Conservation (phyloP, 192 early-diverging fungal genomes). For the Linnemannia hyalina region DNA sequence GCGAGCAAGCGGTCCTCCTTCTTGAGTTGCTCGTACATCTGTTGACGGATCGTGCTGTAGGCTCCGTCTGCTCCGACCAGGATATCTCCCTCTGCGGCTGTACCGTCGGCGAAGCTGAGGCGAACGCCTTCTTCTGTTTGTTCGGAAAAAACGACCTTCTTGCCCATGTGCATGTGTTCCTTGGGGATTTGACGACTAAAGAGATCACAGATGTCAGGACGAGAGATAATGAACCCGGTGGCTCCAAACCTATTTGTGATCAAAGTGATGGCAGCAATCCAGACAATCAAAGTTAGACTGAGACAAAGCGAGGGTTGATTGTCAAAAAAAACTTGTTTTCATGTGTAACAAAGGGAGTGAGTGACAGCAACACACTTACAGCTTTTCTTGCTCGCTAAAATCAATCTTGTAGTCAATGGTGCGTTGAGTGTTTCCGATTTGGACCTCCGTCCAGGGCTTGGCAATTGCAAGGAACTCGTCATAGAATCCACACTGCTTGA, state of each 20-base stretch:
- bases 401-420: neutral
- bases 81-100: slow-evolving; percentile 21
- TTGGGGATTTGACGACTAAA: neutral
- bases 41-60: slow-evolving; percentile 29
- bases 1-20: neutral
- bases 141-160: slow-evolving; percentile 10
- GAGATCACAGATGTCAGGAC: slow-evolving; percentile 20
- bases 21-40: slow-evolving; percentile 10
- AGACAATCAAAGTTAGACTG: neutral
- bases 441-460: neutral
- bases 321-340: no score
- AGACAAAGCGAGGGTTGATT: neutral
- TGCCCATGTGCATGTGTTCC: slow-evolving; percentile 26
- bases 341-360: neutral
- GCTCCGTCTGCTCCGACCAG: slow-evolving; percentile 54
- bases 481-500: neutral
- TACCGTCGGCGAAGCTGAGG: slow-evolving; percentile 24
- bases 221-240: neutral
- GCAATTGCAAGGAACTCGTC: neutral
- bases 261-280: neutral
- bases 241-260: slow-evolving; percentile 12
- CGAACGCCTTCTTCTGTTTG: slow-evolving; percentile 30
- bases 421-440: neutral
- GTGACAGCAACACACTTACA: neutral
- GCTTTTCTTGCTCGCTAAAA: neutral